Evolutionary conservation across 2,329 filamentous ascomycete species (phyloP).

Genomic region (Salinomyces thailandicus): DNA sequence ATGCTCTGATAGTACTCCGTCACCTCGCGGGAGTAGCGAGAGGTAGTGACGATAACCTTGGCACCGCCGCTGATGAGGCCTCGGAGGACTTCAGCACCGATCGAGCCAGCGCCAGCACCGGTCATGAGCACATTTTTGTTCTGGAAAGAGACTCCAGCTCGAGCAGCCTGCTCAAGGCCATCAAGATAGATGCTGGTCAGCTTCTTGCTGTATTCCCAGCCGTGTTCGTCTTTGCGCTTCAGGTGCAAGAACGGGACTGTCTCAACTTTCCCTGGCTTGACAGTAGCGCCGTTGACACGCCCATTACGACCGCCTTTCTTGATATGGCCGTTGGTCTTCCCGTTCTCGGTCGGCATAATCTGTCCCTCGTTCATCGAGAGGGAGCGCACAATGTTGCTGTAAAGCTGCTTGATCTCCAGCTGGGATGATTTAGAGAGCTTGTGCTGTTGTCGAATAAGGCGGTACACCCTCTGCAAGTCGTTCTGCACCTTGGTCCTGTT

Average conservation of each 20-base stretch:
- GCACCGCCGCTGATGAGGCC: slow-evolving; percentile 93
- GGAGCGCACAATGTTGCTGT: slow-evolving; percentile 87
- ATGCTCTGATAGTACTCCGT: slow-evolving; percentile 99
- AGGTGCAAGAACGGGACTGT: slow-evolving; percentile 96
- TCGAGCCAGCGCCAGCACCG: slow-evolving; percentile 92
- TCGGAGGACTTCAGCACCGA: slow-evolving; percentile 92
- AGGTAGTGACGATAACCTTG: slow-evolving; percentile 93
- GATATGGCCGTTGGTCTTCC: slow-evolving; percentile 48
- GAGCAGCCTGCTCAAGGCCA: slow-evolving; percentile 79
- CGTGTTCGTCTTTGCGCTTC: slow-evolving; percentile 84
- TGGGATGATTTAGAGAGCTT: slow-evolving; percentile 94
- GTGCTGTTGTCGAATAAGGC: slow-evolving; percentile 96
- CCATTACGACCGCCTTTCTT: slow-evolving; percentile 47
- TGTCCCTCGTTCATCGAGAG: slow-evolving; percentile 97
- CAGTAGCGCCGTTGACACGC: slow-evolving; percentile 36
- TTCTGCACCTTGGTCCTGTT: slow-evolving; percentile 97
- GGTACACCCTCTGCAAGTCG: slow-evolving; percentile 89
- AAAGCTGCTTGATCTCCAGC: slow-evolving; percentile 89
- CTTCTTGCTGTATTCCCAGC: slow-evolving; percentile 99
- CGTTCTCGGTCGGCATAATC: slow-evolving; percentile 81
- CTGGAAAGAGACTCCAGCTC: slow-evolving; percentile 77
- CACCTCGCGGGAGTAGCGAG: slow-evolving; percentile 89
- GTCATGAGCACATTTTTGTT: slow-evolving; percentile 98
- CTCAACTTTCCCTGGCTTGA: slow-evolving; percentile 81
- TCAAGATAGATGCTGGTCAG: slow-evolving; percentile 88